A percentile compares a stretch with the other conserved stretches of the same genome.
Evolutionary conservation across 1,139 yeast genomes (phyloP).

Genomic region (Kodamaea suecica): DNA sequence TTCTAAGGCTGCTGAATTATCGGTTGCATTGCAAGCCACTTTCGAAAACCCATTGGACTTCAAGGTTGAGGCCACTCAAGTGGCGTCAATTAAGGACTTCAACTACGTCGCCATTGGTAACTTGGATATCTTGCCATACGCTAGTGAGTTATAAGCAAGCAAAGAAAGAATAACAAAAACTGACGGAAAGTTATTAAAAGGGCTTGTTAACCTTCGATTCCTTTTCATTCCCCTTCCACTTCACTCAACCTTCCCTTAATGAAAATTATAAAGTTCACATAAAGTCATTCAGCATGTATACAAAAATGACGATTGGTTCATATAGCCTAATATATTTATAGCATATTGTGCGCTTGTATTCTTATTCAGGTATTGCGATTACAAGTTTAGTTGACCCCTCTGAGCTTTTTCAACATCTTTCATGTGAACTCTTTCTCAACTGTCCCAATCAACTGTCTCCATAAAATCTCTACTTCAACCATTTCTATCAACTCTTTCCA

Average conservation of each 20-base stretch:
- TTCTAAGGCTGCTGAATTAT: conserved; percentile 47
- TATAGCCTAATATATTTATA: conserved; percentile 3
- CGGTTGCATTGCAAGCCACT: conserved; percentile 47
- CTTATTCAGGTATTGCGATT: too few species aligned
- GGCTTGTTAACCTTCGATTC: background rate
- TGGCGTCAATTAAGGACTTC: conserved; percentile 58
- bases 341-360: background rate
- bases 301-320: background rate
- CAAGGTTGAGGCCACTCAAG: conserved; percentile 29
- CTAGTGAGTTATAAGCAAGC: conserved; percentile 74
- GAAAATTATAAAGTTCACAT: background rate
- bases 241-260: background rate
- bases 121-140: conserved; percentile 81
- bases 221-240: background rate
- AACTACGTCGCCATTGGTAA: conserved; percentile 93
- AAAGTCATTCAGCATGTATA: conserved; percentile 3
- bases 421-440: too few species aligned
- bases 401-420: too few species aligned
- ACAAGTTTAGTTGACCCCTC: too few species aligned
- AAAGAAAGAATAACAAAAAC: too few species aligned
- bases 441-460: too few species aligned
- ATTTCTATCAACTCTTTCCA: too few species aligned
- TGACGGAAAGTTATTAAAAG: background rate
- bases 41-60: conserved; percentile 47
- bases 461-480: too few species aligned